Evolutionary conservation across 192 early-diverging fungal species (phyloP).

Genomic region (Linnemannia hyalina): DNA sequence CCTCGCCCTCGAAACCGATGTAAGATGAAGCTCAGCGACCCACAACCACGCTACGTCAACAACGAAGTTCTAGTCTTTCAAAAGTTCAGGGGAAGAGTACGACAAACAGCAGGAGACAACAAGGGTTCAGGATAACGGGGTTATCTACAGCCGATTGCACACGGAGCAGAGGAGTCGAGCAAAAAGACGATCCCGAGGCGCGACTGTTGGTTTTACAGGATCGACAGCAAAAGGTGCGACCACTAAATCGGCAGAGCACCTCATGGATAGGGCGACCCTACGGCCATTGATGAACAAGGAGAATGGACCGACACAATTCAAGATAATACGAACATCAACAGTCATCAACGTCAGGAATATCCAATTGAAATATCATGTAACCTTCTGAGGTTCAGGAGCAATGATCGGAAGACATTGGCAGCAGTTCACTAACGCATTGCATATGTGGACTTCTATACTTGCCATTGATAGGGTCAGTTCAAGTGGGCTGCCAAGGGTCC

Average conservation of each 20-base stretch:
- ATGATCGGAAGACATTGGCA: background rate
- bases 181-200: too few relatives aligned
- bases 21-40: constrained; percentile 12
- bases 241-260: too few relatives aligned
- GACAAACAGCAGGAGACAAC: background rate
- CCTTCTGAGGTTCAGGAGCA: background rate
- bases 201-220: too few relatives aligned
- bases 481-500: constrained; percentile 45
- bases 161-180: too few relatives aligned
- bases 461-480: constrained; percentile 18
- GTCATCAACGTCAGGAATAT: background rate
- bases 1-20: constrained; percentile 33
- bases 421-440: background rate
- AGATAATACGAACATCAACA: background rate
- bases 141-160: too few relatives aligned
- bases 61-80: too few relatives aligned
- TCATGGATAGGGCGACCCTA: too few relatives aligned
- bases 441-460: background rate
- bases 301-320: background rate
- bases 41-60: too few relatives aligned
- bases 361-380: background rate
- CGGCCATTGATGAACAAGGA: background rate
- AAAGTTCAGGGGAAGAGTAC: too few relatives aligned
- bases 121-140: too few relatives aligned
- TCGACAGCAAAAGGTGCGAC: too few relatives aligned